Percentiles rank a stretch among this genome's conserved stretches.
Conservation (phyloP, 2,329 filamentous ascomycete genomes). For the Neonectria neomacrospora region DNA sequence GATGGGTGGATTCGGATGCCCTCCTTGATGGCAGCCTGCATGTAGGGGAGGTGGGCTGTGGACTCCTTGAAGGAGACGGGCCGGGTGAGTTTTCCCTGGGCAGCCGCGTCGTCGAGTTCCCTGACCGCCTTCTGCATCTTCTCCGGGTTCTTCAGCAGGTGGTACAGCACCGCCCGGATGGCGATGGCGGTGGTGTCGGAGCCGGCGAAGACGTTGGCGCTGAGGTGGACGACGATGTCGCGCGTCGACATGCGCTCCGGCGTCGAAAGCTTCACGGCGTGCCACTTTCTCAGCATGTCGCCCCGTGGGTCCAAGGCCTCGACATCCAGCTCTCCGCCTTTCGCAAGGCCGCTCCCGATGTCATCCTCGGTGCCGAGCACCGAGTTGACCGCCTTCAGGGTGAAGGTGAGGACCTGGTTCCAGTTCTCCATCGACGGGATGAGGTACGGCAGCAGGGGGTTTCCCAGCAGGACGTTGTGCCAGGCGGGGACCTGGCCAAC, state of each 20-base stretch:
- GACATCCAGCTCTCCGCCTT: conserved; percentile 13
- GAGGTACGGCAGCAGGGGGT: conserved; percentile 18
- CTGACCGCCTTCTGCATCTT: conserved; percentile 33
- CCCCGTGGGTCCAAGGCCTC: conserved; percentile 15
- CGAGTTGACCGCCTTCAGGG: conserved; percentile 19
- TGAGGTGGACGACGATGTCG: conserved; percentile 15
- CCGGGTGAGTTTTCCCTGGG: conserved; percentile 11
- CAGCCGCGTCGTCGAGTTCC: conserved; percentile 37
- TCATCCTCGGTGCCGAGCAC: conserved; percentile 1
- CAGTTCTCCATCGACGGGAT: conserved; percentile 24
- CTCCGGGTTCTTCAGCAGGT: conserved; percentile 30
- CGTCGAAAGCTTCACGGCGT: conserved; percentile 28
- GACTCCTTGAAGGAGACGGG: conserved; percentile 53
- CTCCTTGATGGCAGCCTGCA: conserved; percentile 65
- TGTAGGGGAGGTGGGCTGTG: conserved; percentile 57
- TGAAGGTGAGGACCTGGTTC: conserved; percentile 22
- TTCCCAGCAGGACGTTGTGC: conserved; percentile 23
- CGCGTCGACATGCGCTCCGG: conserved; percentile 19
- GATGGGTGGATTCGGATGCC: conserved; percentile 61
- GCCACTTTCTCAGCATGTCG: conserved; percentile 23
- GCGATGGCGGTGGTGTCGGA: conserved; percentile 60
- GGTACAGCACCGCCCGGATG: conserved; percentile 53
- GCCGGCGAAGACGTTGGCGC: conserved; percentile 47
- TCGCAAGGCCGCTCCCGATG: not conserved
- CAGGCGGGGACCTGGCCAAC: conserved; percentile 22